A percentile compares a stretch with the other conserved stretches of the same genome.
Conservation (phyloP, 2,329 filamentous ascomycete species). For the Pseudogymnoascus sp. region DNA sequence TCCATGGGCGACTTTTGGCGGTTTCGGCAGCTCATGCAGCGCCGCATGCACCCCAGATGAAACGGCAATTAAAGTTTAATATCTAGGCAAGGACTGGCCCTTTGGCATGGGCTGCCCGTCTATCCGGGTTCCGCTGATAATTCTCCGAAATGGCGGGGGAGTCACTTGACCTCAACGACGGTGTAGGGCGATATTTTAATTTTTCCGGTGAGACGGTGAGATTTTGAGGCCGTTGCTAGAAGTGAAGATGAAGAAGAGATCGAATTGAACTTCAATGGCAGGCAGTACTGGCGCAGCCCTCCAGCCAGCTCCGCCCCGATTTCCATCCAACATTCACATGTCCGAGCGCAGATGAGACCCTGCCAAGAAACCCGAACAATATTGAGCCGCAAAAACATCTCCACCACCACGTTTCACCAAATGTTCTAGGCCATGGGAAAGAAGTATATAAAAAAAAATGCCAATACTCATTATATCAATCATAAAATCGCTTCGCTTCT, state of each 20-base stretch:
- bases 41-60: not conserved
- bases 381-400: not conserved
- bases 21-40: not conserved
- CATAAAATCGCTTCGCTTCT: constrained; percentile 3
- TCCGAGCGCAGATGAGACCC: not conserved
- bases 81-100: not conserved
- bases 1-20: not conserved
- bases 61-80: not conserved
- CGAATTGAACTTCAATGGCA: not conserved
- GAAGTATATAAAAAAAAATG: not conserved
- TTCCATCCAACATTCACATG: not conserved
- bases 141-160: constrained; percentile 2
- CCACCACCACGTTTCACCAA: not conserved
- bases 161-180: not conserved
- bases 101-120: not conserved
- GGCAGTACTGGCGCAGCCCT: no score
- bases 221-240: not conserved
- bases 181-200: not conserved
- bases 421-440: not conserved
- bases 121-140: not conserved
- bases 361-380: not conserved
- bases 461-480: not conserved
- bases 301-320: no score
- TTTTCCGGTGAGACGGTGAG: not conserved
- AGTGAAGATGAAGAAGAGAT: not conserved